These are phyloP conservation scores for Terfezia claveryi DNA, from an alignment of 495 filamentous ascomycete species.

Conservation along the genomic window DNA sequence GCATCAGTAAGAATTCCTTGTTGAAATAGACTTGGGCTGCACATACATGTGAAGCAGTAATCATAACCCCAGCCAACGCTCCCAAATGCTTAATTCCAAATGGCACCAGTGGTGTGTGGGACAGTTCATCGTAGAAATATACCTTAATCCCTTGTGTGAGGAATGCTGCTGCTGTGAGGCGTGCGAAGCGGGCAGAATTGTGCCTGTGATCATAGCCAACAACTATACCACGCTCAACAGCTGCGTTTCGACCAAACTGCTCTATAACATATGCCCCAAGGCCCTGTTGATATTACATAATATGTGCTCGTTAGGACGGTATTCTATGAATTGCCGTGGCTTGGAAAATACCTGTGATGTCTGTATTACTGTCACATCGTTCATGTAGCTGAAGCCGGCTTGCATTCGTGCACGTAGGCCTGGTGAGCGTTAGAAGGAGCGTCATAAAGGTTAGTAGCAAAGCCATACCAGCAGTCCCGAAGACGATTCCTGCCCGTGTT, in stretches of 20 bases:
- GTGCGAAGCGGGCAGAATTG: constrained; percentile 42
- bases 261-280: constrained; percentile 26
- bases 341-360: constrained; percentile 48
- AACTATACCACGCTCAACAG: constrained; percentile 30
- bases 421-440: background rate
- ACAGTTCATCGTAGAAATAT: constrained; percentile 33
- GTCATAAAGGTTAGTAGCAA: no score
- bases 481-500: constrained; percentile 31
- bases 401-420: constrained; percentile 43
- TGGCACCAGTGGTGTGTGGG: constrained; percentile 47
- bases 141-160: constrained; percentile 37
- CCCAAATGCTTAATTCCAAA: constrained; percentile 36
- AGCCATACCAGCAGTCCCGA: constrained; percentile 39
- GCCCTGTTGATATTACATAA: background rate
- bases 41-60: constrained; percentile 29
- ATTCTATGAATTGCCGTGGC: background rate
- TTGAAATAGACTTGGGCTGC: background rate
- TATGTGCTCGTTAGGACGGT: background rate
- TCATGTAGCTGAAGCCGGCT: constrained; percentile 49
- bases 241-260: constrained; percentile 17
- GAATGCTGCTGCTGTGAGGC: constrained; percentile 43
- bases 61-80: constrained; percentile 47
- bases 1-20: no score
- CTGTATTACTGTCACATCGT: constrained; percentile 47
- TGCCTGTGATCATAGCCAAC: constrained; percentile 49